Evolutionary conservation across 2,329 filamentous ascomycete genomes (phyloP), one percentile per base, ranked within the genome.

Genomic region (Phyllosticta ampelicida): DNA sequence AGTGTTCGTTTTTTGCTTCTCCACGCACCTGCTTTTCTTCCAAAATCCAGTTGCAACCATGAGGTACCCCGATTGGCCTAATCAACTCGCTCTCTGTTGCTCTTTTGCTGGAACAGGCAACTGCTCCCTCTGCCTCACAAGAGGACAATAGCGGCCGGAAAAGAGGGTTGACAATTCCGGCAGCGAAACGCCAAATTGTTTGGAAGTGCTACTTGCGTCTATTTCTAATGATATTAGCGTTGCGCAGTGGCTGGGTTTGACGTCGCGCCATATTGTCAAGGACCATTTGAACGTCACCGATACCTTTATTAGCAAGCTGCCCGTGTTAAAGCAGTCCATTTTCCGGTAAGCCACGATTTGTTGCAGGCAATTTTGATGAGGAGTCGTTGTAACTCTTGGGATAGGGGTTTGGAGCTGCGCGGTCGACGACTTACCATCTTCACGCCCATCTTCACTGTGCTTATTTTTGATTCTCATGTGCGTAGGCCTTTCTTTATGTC

Each of bases 221-320:
- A 71, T 72, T 55, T 81, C 80, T 60, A 74, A 74, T 13, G 80
- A 83, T 61, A 77, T 83, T 59, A 78, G 75, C 57, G 76, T 82
- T 4, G 76, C 78, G 0, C 80, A 84, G 68, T 83, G 81, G 81
- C 68, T 84, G 5, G 80, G 79, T 0, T 67, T 83, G 23, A 75
- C 73, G 52, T 71, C 71, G 0, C 70, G 67, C 61, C 72, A 74
- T 60, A 64, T 73, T 36, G 69, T 75, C 19, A 67, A 67, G 61
- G 68, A 69, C 60, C 64, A 66, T 54, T 48, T 70, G 50, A 65
- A 67, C 23, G 61, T 69, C 0, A 63, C 60, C n/a, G 64, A 69
- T 61, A 55, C 9, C 2, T 66, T 69, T 52, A 30, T 67, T 44
- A 58, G 66, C 16, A 65, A 63, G 4, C 56, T 75, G 57, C 70